Conservation (phyloP, 2,329 filamentous ascomycete species). For the Fusarium abutilonis region DNA sequence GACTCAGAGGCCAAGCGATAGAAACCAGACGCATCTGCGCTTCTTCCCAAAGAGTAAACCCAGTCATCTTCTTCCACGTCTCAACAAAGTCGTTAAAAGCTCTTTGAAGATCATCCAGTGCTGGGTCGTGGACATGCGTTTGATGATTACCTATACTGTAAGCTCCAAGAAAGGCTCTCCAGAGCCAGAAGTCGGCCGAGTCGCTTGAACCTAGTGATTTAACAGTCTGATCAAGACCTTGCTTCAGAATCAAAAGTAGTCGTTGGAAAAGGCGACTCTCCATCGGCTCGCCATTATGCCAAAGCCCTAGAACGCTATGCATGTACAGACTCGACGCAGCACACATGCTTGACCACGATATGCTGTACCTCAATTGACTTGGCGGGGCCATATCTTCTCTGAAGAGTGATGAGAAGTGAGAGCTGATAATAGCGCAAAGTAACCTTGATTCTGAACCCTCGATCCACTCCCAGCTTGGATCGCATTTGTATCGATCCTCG, state of each 20-base stretch:
- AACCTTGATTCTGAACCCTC: conserved; percentile 39
- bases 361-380: background rate
- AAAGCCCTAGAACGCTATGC: conserved; percentile 32
- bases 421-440: conserved; percentile 19
- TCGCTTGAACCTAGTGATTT: fast-evolving
- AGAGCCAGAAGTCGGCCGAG: conserved; percentile 30
- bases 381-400: background rate
- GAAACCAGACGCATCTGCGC: conserved; percentile 2
- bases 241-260: conserved; percentile 12
- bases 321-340: conserved; percentile 30
- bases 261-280: conserved; percentile 11
- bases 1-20: conserved; percentile 17
- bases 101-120: background rate
- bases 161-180: conserved; percentile 31
- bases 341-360: conserved; percentile 34
- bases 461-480: conserved; percentile 37
- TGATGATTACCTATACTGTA: conserved; percentile 25
- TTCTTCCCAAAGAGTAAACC: conserved; percentile 6
- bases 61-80: conserved; percentile 7
- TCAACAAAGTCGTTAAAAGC: conserved; percentile 6
- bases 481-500: conserved; percentile 2
- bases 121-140: background rate
- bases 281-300: conserved; percentile 15
- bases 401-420: conserved; percentile 33
- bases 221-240: conserved; percentile 7